phyloP scores from a whole-genome alignment of 2,329 filamentous ascomycete species.

The Paraphaeosphaeria minitans region DNA sequence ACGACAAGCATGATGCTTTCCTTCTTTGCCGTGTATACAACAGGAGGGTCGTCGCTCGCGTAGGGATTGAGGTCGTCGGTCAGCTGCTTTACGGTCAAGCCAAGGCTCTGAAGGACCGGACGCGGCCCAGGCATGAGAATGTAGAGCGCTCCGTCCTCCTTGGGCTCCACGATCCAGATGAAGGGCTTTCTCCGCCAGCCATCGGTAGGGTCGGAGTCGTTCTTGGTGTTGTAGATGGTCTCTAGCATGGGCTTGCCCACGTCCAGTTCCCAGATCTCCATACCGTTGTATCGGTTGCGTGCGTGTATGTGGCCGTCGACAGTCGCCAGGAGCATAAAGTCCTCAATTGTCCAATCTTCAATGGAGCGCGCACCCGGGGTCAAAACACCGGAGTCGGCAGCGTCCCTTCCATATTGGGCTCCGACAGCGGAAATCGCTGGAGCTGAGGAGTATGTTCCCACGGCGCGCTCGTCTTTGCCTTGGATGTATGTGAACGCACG shows the following conservation, averaged over 20 bases:
- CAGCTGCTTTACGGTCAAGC: conserved; percentile 80
- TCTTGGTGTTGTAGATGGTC: conserved; percentile 78
- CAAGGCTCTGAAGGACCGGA: conserved; percentile 67
- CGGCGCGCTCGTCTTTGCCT: conserved; percentile 81
- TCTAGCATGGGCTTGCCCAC: conserved; percentile 88
- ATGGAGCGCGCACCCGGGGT: conserved; percentile 89
- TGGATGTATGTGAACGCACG: conserved; percentile 34
- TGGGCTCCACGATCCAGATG: conserved; percentile 94
- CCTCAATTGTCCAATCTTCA: conserved; percentile 99
- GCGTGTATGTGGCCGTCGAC: conserved; percentile 97
- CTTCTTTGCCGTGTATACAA: conserved; percentile 91
- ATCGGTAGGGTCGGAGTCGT: conserved; percentile 49
- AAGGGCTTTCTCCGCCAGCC: conserved; percentile 73
- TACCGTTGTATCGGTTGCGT: conserved; percentile 83
- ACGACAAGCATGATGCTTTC: conserved; percentile 88
- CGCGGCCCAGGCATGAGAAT: conserved; percentile 75
- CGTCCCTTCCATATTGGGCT: conserved; percentile 78
- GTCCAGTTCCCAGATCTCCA: conserved; percentile 83
- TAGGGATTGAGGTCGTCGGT: conserved; percentile 84
- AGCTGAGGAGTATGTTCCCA: conserved; percentile 84
- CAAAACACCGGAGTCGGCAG: conserved; percentile 46
- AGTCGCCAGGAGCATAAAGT: conserved; percentile 99
- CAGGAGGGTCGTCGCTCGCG: conserved; percentile 70
- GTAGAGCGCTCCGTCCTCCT: conserved; percentile 82
- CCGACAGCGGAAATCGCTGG: conserved; percentile 86